These are phyloP conservation scores for Oldenlandia corymbosa DNA, from an alignment of 257 asterid species.

Conservation along the genomic window DNA sequence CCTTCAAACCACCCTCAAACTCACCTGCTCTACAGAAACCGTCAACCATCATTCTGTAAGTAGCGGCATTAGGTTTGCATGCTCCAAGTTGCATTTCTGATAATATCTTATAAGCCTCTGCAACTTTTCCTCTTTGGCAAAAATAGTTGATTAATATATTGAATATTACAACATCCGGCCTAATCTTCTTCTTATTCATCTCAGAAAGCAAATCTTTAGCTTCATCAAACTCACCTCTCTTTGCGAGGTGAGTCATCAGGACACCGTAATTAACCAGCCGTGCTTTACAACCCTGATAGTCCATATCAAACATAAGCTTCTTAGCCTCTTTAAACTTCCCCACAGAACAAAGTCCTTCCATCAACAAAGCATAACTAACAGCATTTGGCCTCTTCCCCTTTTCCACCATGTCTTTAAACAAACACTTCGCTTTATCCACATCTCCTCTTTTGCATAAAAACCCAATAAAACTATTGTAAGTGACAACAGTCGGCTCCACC, in stretches of 20 bases:
- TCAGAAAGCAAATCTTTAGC: constrained; percentile 62
- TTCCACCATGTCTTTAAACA: constrained; percentile 66
- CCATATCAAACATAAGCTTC: constrained; percentile 91
- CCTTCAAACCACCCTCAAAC: constrained; percentile 53
- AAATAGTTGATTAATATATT: constrained; percentile 51
- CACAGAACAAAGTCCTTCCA: constrained; percentile 64
- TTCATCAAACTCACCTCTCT: constrained; percentile 51
- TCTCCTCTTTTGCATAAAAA: constrained; percentile 64
- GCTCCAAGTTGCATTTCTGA: constrained; percentile 70
- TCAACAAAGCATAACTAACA: constrained; percentile 62
- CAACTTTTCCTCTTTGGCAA: constrained; percentile 43
- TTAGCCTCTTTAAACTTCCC: constrained; percentile 63
- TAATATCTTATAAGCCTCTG: constrained; percentile 62
- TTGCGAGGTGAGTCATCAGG: constrained; percentile 64
- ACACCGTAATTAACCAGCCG: constrained; percentile 63
- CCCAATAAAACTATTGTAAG: constrained; percentile 69
- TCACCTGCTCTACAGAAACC: constrained; percentile 55
- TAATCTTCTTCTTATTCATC: constrained; percentile 71
- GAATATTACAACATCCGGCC: constrained; percentile 66
- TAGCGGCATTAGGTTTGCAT: constrained; percentile 65
- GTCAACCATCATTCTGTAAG: constrained; percentile 78
- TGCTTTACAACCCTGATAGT: constrained; percentile 73
- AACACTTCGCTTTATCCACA: constrained; percentile 41
- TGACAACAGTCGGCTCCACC: constrained; percentile 62
- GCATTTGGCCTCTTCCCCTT: constrained; percentile 56